Evolutionary conservation across 495 filamentous ascomycete genomes (phyloP).

Genomic region (Patellaria atrata): DNA sequence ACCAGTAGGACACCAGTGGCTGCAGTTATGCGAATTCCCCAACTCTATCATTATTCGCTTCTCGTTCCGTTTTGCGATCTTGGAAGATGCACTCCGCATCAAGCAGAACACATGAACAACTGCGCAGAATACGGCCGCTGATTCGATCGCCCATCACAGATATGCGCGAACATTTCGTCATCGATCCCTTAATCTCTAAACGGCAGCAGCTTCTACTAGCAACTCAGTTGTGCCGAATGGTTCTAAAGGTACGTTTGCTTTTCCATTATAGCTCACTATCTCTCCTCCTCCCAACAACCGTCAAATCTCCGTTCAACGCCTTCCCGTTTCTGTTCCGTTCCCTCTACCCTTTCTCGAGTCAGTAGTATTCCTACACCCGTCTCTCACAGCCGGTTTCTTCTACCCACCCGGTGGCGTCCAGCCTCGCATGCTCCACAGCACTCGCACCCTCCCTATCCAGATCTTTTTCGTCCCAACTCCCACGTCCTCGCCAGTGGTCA

Average conservation of each 20-base stretch:
- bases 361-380: neutral
- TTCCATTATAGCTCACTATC: conserved; percentile 2
- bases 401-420: too few species aligned
- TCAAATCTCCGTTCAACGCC: conserved; percentile 4
- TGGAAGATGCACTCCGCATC: too few species aligned
- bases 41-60: too few species aligned
- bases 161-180: conserved; percentile 94
- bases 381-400: neutral
- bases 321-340: conserved; percentile 1
- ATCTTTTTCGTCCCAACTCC: neutral
- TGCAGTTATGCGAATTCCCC: too few species aligned
- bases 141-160: conserved; percentile 43
- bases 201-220: conserved; percentile 89
- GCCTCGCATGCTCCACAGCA: neutral
- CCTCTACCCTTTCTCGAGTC: neutral
- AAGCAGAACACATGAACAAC: too few species aligned
- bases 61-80: too few species aligned
- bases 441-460: neutral
- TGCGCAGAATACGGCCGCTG: too few species aligned
- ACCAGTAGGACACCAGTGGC: too few species aligned
- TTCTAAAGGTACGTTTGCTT: conserved; percentile 66
- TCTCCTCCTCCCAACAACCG: too few species aligned
- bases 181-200: conserved; percentile 96
- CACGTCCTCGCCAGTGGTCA: too few species aligned
- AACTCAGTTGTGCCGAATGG: conserved; percentile 97